phyloP scores from a whole-genome alignment of 1,284 basidiomycete species.

The Xerocomus minutiporus region DNA sequence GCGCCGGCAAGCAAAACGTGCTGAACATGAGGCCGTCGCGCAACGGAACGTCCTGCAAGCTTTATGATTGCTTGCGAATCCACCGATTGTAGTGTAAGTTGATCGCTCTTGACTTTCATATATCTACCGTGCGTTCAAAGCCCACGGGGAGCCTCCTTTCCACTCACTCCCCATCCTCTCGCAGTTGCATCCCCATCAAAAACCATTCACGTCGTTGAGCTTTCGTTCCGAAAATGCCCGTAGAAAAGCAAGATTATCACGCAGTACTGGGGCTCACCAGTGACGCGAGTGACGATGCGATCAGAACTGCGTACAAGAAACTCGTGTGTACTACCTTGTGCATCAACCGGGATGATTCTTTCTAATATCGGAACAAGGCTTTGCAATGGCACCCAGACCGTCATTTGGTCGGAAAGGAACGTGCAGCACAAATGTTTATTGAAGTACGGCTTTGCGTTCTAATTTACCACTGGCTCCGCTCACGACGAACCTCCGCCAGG shows the following conservation, averaged over 20 bases:
- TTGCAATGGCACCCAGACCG: slow-evolving; percentile 44
- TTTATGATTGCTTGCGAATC: slow-evolving; percentile 27
- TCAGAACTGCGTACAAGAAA: slow-evolving; percentile 35
- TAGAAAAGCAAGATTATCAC: slow-evolving; percentile 21
- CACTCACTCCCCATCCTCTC: slow-evolving; percentile 9
- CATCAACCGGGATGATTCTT: background rate
- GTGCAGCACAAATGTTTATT: slow-evolving; percentile 34
- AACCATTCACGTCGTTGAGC: slow-evolving; percentile 6
- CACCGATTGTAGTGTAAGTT: slow-evolving; percentile 14
- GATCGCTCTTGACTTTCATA: slow-evolving; percentile 27
- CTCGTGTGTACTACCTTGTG: slow-evolving; percentile 20
- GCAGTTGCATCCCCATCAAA: slow-evolving; percentile 3
- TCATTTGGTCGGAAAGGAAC: slow-evolving; percentile 44
- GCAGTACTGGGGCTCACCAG: slow-evolving; percentile 29
- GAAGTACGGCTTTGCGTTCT: slow-evolving; percentile 17
- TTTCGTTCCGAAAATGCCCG: slow-evolving; percentile 28
- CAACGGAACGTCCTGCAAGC: slow-evolving; percentile 18
- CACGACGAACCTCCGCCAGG: slow-evolving; percentile 13
- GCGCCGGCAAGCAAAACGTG: slow-evolving; percentile 33
- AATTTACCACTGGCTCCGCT: slow-evolving; percentile 21
- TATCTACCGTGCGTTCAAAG: slow-evolving; percentile 18
- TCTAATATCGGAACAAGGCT: slow-evolving; percentile 21
- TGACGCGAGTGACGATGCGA: slow-evolving; percentile 31
- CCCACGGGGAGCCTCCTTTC: slow-evolving; percentile 7
- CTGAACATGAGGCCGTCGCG: slow-evolving; percentile 29